A percentile compares a stretch with the other conserved stretches of the same genome.
Evolutionary conservation across 768 basidiomycete species (phyloP).

Genomic region (Lactifluus subvellereus): DNA sequence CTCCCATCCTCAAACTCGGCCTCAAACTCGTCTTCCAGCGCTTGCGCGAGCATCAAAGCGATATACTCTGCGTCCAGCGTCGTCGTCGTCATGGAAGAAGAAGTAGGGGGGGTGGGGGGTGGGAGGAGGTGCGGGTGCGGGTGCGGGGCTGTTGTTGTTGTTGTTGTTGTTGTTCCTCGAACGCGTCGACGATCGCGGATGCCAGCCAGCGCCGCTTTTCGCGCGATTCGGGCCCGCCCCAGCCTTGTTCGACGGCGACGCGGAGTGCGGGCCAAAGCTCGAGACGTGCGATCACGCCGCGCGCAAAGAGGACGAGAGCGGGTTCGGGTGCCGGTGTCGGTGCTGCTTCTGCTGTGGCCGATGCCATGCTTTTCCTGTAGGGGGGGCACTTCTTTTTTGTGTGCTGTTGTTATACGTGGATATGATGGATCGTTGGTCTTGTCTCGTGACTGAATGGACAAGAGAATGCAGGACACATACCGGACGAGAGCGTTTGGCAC

Average conservation of each 20-base stretch:
- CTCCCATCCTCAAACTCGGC: conserved; percentile 80
- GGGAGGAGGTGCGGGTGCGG: conserved; percentile 26
- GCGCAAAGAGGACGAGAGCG: conserved; percentile 68
- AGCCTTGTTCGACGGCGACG: conserved; percentile 76
- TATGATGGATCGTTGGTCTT: not conserved
- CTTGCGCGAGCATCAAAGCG: conserved; percentile 74
- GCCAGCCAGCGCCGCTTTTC: conserved; percentile 84
- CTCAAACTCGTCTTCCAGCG: conserved; percentile 87
- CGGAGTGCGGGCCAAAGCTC: conserved; percentile 81
- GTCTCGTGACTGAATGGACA: not conserved
- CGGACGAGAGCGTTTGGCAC: too few relatives aligned
- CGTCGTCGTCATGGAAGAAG: not conserved
- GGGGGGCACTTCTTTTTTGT: not conserved
- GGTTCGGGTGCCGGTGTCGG: conserved; percentile 35
- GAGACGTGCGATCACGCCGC: conserved; percentile 79
- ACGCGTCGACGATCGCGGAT: conserved; percentile 71
- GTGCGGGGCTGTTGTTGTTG: not conserved
- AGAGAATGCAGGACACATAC: not conserved
- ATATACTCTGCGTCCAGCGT: conserved; percentile 67
- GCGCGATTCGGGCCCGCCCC: conserved; percentile 73
- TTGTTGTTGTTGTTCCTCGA: conserved; percentile 36
- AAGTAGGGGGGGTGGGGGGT: conserved; percentile 15
- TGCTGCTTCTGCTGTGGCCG: not conserved
- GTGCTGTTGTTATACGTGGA: not conserved
- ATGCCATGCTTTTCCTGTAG: conserved; percentile 6